A percentile compares a stretch with the other conserved stretches of the same genome.
Evolutionary conservation across 805 yeast genomes (phyloP).

Genomic region (Sugiyamaella qingdaonensis): DNA sequence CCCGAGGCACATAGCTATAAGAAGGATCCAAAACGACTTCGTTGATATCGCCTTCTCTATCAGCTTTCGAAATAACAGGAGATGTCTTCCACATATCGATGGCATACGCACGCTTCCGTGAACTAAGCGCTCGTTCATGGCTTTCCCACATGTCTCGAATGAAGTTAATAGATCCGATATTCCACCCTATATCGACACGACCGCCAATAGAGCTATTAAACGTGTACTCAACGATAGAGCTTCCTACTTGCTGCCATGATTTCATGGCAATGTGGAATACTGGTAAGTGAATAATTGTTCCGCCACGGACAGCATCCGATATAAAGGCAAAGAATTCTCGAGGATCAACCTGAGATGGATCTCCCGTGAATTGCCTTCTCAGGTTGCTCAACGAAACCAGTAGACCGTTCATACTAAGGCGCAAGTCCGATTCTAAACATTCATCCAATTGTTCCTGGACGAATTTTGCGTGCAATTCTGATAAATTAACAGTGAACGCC

Average conservation of each 20-base stretch:
- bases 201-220: conserved; percentile 80
- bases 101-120: conserved; percentile 46
- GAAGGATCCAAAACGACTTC: conserved; percentile 44
- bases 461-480: conserved; percentile 28
- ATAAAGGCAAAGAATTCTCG: conserved; percentile 49
- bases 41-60: conserved; percentile 37
- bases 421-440: conserved; percentile 52
- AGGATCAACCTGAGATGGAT: conserved; percentile 44
- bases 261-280: conserved; percentile 70
- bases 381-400: conserved; percentile 62
- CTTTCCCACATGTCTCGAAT: conserved; percentile 90
- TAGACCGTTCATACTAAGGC: conserved; percentile 58
- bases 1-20: conserved; percentile 54
- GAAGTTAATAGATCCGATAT: conserved; percentile 83
- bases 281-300: conserved; percentile 76
- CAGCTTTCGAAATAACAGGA: conserved; percentile 8
- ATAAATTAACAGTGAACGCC: conserved; percentile 49
- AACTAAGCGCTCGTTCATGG: conserved; percentile 67
- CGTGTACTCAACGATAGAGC: conserved; percentile 57
- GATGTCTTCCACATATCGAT: conserved; percentile 15
- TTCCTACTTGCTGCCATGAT: conserved; percentile 53
- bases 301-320: conserved; percentile 65
- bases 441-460: conserved; percentile 23
- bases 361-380: conserved; percentile 49
- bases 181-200: conserved; percentile 89